Evolutionary conservation across 2,329 filamentous ascomycete genomes (phyloP), one percentile per base, ranked within the genome.

Genomic region (Zymoseptoria passerinii): DNA sequence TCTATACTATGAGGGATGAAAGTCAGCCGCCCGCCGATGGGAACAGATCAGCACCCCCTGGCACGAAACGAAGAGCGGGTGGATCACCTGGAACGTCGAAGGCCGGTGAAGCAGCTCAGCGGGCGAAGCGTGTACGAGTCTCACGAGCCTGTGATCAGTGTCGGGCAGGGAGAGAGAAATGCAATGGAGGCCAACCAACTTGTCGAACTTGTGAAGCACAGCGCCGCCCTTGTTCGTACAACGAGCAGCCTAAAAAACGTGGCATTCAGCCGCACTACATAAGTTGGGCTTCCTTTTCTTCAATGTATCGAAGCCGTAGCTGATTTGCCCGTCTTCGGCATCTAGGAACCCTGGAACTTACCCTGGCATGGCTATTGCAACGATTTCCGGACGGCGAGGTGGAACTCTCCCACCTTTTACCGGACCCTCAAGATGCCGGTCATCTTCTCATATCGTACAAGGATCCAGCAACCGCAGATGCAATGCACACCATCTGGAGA

Each of bases 201-300:
- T 90, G 87, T 70, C 83, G 82, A 52, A 85, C 85, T 2, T 90
- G 88, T 73, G 78, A 79, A 6, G 76, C 81, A 4, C 81, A 86
- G 60, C 82, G 81, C 56, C 79, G 87, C 53, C 71, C 78, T 35
- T 92, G 89, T 71, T 85, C 85, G 16, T 92, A 91, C 70, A 83
- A 87, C 61, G 81, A 86, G 56, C 84, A 83, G 56, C 84, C 86
- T 7, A 90, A 89, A 73, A 90, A 90, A 71, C 80, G 88, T 62
- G 88, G 89, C 3, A 83, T 92, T 9, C 88, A 88, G 66, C 88
- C 88, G n/a, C 88, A 89, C 16, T 90, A 91, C 68, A 86, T 92
- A 56, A 81, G 35, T 40, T 9, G 16, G 35, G n/a, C n/a, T n/a
- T n/a, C n/a, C n/a, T n/a, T n/a, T n/a, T n/a, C n/a, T n/a, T n/a